Evolutionary conservation across 257 asterid species (phyloP).

Genomic region (Solanum virginianum): DNA sequence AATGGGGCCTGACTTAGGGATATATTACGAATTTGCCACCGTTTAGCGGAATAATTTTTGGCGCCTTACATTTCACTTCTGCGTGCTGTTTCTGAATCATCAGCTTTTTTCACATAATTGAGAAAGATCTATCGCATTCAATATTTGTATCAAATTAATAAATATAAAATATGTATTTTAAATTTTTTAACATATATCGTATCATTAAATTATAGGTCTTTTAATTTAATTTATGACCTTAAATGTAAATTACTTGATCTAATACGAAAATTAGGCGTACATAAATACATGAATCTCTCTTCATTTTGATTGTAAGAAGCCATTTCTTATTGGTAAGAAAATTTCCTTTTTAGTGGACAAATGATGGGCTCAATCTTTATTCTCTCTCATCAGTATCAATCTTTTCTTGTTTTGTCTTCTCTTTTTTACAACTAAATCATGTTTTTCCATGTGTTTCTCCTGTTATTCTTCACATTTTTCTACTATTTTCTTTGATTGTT

Average conservation of each 20-base stretch:
- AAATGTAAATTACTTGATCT: not conserved
- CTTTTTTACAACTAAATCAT: not conserved
- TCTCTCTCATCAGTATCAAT: not conserved
- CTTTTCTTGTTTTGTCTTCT: not conserved
- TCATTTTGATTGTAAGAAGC: not conserved
- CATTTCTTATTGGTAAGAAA: not conserved
- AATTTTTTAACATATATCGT: not conserved
- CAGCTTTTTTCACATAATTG: not conserved
- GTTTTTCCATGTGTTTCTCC: slow-evolving; percentile 25
- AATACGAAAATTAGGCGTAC: not conserved
- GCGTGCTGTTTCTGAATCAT: not conserved
- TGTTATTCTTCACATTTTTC: slow-evolving; percentile 17
- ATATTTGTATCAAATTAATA: not conserved
- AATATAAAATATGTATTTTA: not conserved
- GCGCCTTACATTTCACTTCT: not conserved
- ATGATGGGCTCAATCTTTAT: not conserved
- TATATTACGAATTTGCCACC: not conserved
- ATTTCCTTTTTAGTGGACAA: not conserved
- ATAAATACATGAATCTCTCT: not conserved
- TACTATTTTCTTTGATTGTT: not conserved
- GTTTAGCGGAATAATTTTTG: not conserved
- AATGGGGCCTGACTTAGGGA: not conserved
- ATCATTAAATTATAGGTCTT: not conserved
- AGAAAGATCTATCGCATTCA: not conserved
- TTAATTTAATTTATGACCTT: not conserved